These are phyloP conservation scores for Nakazawaea ernobii DNA, from an alignment of 805 yeast genomes.

Conservation along the genomic window DNA sequence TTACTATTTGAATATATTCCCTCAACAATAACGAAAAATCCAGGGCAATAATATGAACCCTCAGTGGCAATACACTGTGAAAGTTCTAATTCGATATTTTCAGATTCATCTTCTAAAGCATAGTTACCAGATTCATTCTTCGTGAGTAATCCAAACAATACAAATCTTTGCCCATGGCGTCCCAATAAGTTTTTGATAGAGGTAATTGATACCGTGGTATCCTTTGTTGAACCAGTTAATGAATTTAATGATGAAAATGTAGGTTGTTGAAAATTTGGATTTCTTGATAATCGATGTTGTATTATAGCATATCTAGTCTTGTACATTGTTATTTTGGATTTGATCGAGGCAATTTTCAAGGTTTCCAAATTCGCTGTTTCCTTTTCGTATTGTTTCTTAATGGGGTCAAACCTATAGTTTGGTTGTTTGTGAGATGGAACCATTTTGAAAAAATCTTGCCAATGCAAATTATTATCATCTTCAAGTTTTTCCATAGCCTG, in stretches of 20 bases:
- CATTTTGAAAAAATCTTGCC: slow-evolving; percentile 69
- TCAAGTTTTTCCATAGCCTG: background rate
- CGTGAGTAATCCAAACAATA: slow-evolving; percentile 71
- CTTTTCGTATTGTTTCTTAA: slow-evolving; percentile 49
- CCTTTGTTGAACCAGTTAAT: slow-evolving; percentile 23
- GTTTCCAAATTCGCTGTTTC: slow-evolving; percentile 11
- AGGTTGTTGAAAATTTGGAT: slow-evolving; percentile 63
- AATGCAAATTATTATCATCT: slow-evolving; percentile 33
- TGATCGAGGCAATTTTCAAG: slow-evolving; percentile 17
- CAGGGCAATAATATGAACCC: slow-evolving; percentile 64
- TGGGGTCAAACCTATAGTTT: slow-evolving; percentile 52
- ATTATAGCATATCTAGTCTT: slow-evolving; percentile 54
- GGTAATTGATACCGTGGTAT: slow-evolving; percentile 40
- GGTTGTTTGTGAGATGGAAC: slow-evolving; percentile 65
- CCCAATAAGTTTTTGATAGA: slow-evolving; percentile 83
- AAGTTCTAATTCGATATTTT: slow-evolving; percentile 61
- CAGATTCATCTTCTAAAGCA: slow-evolving; percentile 78
- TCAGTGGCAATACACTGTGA: slow-evolving; percentile 55
- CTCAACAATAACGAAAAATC: slow-evolving; percentile 75
- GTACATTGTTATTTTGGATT: slow-evolving; percentile 35
- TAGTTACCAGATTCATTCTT: slow-evolving; percentile 60
- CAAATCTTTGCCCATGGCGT: slow-evolving; percentile 68
- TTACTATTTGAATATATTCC: slow-evolving; percentile 76
- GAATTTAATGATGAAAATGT: slow-evolving; percentile 38
- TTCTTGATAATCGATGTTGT: slow-evolving; percentile 67